Conservation (phyloP, 2,329 filamentous ascomycete genomes). For the Stromatinia cepivora region DNA sequence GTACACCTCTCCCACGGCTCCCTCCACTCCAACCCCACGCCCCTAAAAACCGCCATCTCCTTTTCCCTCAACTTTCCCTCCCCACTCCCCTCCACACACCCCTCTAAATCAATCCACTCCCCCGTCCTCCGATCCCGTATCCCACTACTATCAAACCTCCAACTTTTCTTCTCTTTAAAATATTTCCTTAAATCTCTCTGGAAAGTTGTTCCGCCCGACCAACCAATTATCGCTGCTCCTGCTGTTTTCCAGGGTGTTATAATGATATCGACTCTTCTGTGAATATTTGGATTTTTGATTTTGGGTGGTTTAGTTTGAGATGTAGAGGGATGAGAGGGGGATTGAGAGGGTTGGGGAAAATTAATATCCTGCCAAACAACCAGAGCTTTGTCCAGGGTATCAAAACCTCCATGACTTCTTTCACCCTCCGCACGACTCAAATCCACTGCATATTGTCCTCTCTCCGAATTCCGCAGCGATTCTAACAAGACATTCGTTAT, state of each 20-base stretch:
- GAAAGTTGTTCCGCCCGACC: conserved; percentile 88
- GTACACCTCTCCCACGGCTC: conserved; percentile 62
- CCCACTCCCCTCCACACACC: conserved; percentile 52
- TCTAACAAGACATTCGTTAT: conserved; percentile 82
- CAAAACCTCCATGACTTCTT: conserved; percentile 57
- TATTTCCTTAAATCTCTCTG: conserved; percentile 82
- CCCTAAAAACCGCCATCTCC: conserved; percentile 78
- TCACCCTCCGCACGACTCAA: neutral
- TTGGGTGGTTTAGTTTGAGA: conserved; percentile 5
- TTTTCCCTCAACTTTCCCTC: conserved; percentile 54
- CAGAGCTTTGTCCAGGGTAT: conserved; percentile 86
- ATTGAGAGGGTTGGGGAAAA: conserved; percentile 45
- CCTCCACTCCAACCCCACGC: conserved; percentile 67
- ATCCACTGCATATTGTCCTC: conserved; percentile 61
- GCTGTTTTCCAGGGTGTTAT: conserved; percentile 84
- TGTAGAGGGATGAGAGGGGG: conserved; percentile 8
- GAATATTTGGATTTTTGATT: conserved; percentile 67
- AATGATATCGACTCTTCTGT: conserved; percentile 90
- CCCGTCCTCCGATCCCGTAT: conserved; percentile 74
- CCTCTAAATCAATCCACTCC: conserved; percentile 59
- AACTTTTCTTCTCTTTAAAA: conserved; percentile 67
- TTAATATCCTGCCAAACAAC: conserved; percentile 84
- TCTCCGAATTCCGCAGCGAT: conserved; percentile 67
- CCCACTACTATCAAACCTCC: conserved; percentile 92
- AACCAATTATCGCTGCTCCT: conserved; percentile 84